These are phyloP conservation scores for Penicillium dipodomyicola DNA, from an alignment of 495 filamentous ascomycete genomes.

Conservation along the genomic window DNA sequence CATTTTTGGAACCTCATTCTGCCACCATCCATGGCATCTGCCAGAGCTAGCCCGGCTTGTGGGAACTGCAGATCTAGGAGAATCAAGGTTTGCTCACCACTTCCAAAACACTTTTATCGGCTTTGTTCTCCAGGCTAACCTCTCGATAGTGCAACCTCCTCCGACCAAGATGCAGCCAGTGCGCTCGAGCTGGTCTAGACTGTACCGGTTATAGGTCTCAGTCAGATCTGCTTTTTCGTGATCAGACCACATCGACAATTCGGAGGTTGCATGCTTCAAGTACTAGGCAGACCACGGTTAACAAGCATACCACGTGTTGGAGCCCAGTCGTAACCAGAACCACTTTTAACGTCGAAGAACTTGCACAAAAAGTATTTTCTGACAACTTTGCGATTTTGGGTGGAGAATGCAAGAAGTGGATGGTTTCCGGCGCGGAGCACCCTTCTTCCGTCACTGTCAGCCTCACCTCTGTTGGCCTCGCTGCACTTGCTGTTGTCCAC, in stretches of 20 bases:
- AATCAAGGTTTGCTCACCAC: neutral
- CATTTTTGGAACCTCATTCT: neutral
- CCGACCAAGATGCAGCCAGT: slow-evolving; percentile 2
- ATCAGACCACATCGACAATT: slow-evolving; percentile 1
- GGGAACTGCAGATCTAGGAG: slow-evolving; percentile 2
- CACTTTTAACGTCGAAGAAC: neutral
- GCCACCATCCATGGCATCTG: neutral
- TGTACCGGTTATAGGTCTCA: slow-evolving; percentile 1
- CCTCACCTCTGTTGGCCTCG: neutral
- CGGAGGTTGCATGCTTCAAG: neutral
- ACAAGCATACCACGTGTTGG: neutral
- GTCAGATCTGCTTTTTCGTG: slow-evolving; percentile 3
- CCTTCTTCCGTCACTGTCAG: neutral
- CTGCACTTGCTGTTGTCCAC: slow-evolving; percentile 1
- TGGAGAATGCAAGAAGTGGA: neutral
- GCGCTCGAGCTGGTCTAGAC: slow-evolving; percentile 1
- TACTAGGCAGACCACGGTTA: no score
- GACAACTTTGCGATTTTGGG: neutral
- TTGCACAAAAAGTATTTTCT: neutral
- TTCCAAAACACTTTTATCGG: neutral
- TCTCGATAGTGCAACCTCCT: neutral
- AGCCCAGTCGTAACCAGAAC: neutral
- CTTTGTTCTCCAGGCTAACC: neutral
- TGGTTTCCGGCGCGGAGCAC: neutral
- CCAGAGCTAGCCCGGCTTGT: slow-evolving; percentile 2